Base-by-base conservation (phyloP, 495 filamentous ascomycete genomes). In the Penicillium subrubescens region DNA sequence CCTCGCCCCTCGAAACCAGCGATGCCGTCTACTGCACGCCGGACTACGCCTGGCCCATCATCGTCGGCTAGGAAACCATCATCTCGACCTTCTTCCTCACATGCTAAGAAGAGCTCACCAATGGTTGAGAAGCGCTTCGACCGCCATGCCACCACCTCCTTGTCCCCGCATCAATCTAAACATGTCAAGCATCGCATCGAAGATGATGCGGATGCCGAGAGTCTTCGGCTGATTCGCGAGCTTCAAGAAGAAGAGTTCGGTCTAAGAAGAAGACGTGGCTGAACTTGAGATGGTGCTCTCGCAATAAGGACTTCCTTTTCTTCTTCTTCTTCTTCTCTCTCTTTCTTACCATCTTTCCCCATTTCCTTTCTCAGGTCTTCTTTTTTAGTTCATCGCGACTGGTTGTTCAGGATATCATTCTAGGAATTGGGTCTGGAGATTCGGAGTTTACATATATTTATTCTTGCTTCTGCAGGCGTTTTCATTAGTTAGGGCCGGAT, bases 181-280 rank as follows among this genome's bases (percentile, higher is more conserved):
- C 67, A 68, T 57, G 53, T 61, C 25, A 77, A 76, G 35, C 71
- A 71, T 29, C 69, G 75, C 11, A 62, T 46, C 5, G 77, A 80
- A 57, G 73, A 67, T 17, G 77, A 78, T 33, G 76, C 81, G 39
- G 84, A 87, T 69, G 77, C 80, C 25, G 81, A 83, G 67, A 87
- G 83, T 66, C 60, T 87, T 61, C 82, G 78, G 44, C 65, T 89
- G 27, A 87, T 87, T 60, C 80, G 82, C 62, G 79, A 84, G 72
- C 65, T 89, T 50, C 84, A 86, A 69, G 84, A 85, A 66, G 79
- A 86, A 62, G 86, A 88, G 53, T 84, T 84, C 63, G 84, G 86
- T 10, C 72, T 89, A 62, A 76, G 87, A 59, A 80, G 82, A 68
- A 78, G 84, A 64, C 75, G 59, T 59, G 78, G 62, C 67, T 72